Base-by-base conservation (phyloP, 257 asterid species). In the Ilex aquifolium region DNA sequence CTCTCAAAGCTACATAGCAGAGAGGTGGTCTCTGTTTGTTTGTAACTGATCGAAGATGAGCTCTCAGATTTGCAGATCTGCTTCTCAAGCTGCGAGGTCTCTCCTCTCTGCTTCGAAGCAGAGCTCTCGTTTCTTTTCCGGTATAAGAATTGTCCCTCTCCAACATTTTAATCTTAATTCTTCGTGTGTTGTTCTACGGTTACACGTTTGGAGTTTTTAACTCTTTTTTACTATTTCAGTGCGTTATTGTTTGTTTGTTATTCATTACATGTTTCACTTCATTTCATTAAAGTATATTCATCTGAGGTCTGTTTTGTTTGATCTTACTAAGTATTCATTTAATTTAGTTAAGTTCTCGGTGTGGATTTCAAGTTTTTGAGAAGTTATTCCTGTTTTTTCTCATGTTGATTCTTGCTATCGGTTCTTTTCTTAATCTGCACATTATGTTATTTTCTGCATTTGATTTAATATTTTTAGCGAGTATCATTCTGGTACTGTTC, bases 11-110 rank as follows among this genome's bases (percentile, higher is more conserved):
- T 21, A 21, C 27, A 21, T 21, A 21, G 27, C 27, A 44, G 50
- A 44, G 50, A 44, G 50, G 13, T 8, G 13, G 1, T 44, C 50
- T 13, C 50, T 7, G n/a, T 44, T 7, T 1, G 11, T 44, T 8
- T 44, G 50, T 44, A 44, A 44, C 50, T 29, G 27, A 44, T 9
- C 50, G 21, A 74, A 71, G 59, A 92, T 90, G 99, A 87, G 84
- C 84, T 80, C 94, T 64, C 97, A 83, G 72, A 76, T 87, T 65
- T 64, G 69, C 91, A 87, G 95, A 92, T 89, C 96, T 56, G 81
- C 76, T 39, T 70, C 84, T 3, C 61, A 67, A 59, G 69, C 74
- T n/a, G 94, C 95, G 8, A 84, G 88, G 74, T 77, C 85, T 31
- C 57, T 92, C 64, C 60, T 87, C 32, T 79, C 95, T n/a, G 83